phyloP scores from a whole-genome alignment of 805 yeast species.

The Ogataea wickerhamii region DNA sequence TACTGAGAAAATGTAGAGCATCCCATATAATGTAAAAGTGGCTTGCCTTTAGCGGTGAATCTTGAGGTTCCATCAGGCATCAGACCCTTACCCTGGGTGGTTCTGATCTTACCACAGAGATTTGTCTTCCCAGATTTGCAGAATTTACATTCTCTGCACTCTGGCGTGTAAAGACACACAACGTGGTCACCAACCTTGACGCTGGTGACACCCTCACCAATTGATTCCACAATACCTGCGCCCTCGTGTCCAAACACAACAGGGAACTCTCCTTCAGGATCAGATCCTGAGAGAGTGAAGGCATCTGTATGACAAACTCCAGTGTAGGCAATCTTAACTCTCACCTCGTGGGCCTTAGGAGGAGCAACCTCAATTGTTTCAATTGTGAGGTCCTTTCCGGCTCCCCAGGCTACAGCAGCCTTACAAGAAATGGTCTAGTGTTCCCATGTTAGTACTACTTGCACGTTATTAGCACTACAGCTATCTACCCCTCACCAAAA shows the following conservation, averaged over 20 bases:
- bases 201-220: slow-evolving; percentile 89
- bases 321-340: slow-evolving; percentile 80
- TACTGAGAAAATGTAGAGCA: slow-evolving; percentile 96
- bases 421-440: slow-evolving; percentile 61
- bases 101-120: slow-evolving; percentile 92
- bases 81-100: slow-evolving; percentile 96
- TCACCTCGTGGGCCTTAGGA: slow-evolving; percentile 96
- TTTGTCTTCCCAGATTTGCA: slow-evolving; percentile 95
- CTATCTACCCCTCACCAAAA: not conserved
- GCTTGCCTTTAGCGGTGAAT: slow-evolving; percentile 82
- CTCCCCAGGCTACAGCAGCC: slow-evolving; percentile 98
- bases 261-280: slow-evolving; percentile 97
- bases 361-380: slow-evolving; percentile 90
- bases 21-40: slow-evolving; percentile 92
- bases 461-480: slow-evolving; percentile 2
- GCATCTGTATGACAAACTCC: slow-evolving; percentile 99
- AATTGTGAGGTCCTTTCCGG: slow-evolving; percentile 66
- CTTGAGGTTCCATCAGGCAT: slow-evolving; percentile 98
- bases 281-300: slow-evolving; percentile 88
- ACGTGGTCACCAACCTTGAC: slow-evolving; percentile 95
- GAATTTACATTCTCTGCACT: slow-evolving; percentile 92
- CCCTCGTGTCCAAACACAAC: slow-evolving; percentile 96
- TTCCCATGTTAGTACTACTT: not conserved
- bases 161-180: slow-evolving; percentile 92
- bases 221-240: slow-evolving; percentile 92